phyloP scores from a whole-genome alignment of 1,284 basidiomycete genomes.

The Moesziomyces aphidis region DNA sequence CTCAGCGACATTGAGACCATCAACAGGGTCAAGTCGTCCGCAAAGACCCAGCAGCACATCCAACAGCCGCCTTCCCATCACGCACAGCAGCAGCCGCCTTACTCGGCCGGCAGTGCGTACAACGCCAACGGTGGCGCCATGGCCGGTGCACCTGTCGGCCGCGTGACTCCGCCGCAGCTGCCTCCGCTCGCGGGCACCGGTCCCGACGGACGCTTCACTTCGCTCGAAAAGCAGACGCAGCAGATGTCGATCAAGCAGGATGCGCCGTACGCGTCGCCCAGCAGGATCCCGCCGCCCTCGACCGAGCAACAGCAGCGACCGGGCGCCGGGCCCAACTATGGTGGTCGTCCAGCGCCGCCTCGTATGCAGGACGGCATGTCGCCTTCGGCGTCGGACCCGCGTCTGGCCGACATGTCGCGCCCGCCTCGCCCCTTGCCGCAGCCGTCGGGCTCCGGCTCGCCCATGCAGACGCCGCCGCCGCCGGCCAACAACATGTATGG shows the following conservation, averaged over 20 bases:
- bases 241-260: constrained; percentile 49
- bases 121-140: constrained; percentile 23
- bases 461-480: constrained; percentile 41
- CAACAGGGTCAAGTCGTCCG: constrained; percentile 68
- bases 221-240: constrained; percentile 58
- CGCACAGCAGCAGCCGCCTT: constrained; percentile 11
- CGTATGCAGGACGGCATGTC: constrained; percentile 23
- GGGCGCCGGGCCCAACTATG: constrained; percentile 30
- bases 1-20: constrained; percentile 85
- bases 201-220: constrained; percentile 27
- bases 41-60: constrained; percentile 42
- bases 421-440: constrained; percentile 50
- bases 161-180: constrained; percentile 30
- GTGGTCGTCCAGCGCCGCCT: constrained; percentile 33
- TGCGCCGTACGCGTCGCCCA: constrained; percentile 10
- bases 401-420: constrained; percentile 35
- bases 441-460: constrained; percentile 23
- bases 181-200: constrained; percentile 15
- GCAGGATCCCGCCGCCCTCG: constrained; percentile 30
- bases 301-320: constrained; percentile 31
- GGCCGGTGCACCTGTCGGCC: constrained; percentile 29
- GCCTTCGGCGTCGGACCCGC: constrained; percentile 17
- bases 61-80: neutral
- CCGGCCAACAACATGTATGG: constrained; percentile 28
- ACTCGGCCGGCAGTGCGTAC: constrained; percentile 3